Evolutionary conservation across 2,329 filamentous ascomycete species (phyloP), one percentile per base, ranked within the genome.

Genomic region (Aaosphaeria arxii): DNA sequence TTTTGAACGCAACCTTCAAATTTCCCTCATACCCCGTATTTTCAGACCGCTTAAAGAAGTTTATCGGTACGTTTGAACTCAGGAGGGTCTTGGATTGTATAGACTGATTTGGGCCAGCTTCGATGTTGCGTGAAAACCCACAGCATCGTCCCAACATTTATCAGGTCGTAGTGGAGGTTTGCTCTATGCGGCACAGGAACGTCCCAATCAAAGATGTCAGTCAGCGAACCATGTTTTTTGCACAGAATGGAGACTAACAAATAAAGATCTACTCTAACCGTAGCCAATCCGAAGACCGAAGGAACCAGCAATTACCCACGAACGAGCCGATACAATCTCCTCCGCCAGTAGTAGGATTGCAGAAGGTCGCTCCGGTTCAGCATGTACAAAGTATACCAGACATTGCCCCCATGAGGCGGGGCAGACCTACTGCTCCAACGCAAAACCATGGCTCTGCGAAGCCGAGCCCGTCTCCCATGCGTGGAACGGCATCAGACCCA

Each of bases 1-100:
- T 99, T 55, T 75, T 99, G 52, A 97, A 97, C 66, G 94, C 94
- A 44, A 95, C 85, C 70, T 97, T 89, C 79, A 91, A 89, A 63
- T 99, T 89, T 62, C 94, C 92, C 5, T 83, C 80, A 50, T 90
- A 96, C 63, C 94, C 94, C 30, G 77, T 82, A 13, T 99, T 99
- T 67, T 96, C 94, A 0, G 89, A 95, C 58, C 84, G 87, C 47
- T 74, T 96, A 47, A 96, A 96, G 76, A 85, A 86, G 62, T 76
- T 99, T 38, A 97, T 97, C 66, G 88, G 90, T 95, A 75, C 68
- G 79, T 65, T 30, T 7, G 13, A 6, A 28, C 43, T n/a, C 7
- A n/a, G 29, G 28, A 11, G 17, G 17, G 17, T 9, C 17, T n/a
- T 13, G 6, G 29, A 40, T 40, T 17, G 17, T 28, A 39, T 24